Base-by-base conservation (phyloP, 768 basidiomycete genomes). In the Pleurotus pulmonarius region DNA sequence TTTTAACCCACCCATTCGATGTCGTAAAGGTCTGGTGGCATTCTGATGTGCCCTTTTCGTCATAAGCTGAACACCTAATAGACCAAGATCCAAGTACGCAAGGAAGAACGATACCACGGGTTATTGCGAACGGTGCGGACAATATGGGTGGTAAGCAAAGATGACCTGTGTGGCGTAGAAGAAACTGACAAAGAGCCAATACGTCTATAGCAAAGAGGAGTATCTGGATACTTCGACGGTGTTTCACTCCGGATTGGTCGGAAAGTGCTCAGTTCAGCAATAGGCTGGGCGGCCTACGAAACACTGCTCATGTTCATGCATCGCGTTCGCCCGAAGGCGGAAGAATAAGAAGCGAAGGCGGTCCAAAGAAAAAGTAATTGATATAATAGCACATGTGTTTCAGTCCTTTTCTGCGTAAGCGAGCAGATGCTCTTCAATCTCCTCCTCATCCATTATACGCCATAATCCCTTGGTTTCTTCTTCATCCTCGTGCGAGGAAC, bases 41-140 rank as follows among this genome's bases (percentile, higher is more conserved):
- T 29, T 51, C 22, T 12, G 37, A 12, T 15, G 7, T 5, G 16
- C 43, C 46, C 22, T 43, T 29, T 16, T 62, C 60, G 49, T 58
- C 15, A 46, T 16, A 16, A 40, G 8, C 55, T 37, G 29, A 29
- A 5, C 48, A 18, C 13, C 12, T 25, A 26, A 45, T 55, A 93
- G 92, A 98, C 94, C 0, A 90, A 92, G 65, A 86, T 98, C 67
- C 94, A 98, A 75, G 90, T 98, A 3, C 86, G 90, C n/a, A 80
- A 79, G 1, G 88, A 87, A 61, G 80, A 83, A 22, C 77, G 80
- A 61, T 95, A 96, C 64, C 85, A 84, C 2, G 85, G 90, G 7
- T 73, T 98, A 16, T 55, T 75, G 26, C 80, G 80, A 16, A 93
- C 93, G 2, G 70, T 85, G 1, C 59, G 58, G 5, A 83, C 87